Base-by-base conservation (phyloP, 2,329 filamentous ascomycete genomes). In the Dothiorella sarmentorum region DNA sequence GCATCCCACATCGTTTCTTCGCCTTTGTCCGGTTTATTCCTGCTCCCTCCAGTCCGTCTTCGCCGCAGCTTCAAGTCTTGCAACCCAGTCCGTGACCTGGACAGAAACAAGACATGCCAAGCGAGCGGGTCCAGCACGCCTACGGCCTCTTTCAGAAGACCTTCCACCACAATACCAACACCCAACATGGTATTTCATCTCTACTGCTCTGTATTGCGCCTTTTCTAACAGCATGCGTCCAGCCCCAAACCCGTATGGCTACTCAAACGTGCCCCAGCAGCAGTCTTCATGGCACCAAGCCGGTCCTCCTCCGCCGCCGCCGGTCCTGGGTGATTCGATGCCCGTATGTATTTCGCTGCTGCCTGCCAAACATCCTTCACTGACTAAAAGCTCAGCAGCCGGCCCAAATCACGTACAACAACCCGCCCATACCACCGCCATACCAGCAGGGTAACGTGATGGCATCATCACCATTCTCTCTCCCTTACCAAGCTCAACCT, bases 81-180 rank as follows among this genome's bases (percentile, higher is more conserved):
- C 35, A 29, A 18, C 44, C 43, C 18, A 29, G 27, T 29, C 31
- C 24, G 43, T 13, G n/a, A 13, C 44, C 29, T 3, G 11, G 9
- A 35, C 45, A 7, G 15, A 24, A 20, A 38, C 49, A 53, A 29
- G 35, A 27, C 22, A 53, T 53, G 49, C 49, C 49, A 22, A 53
- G 49, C 15, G 49, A 53, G 17, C 49, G 49, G 3, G 49, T 53
- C n/a, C 49, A 53, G n/a, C 49, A 53, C n/a, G 49, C 49, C 49
- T 53, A 53, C 35, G 49, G 33, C 33, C 49, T 53, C 2, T 29
- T 53, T 7, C 49, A 53, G 49, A 53, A 53, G 49, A 53, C 49
- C 4, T 35, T 53, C 13, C 49, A 53, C 24, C 49, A 53, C 33
- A 13, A 26, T 7, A 15, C 13, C 22, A 5, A 6, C 9, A 40